Conservation (phyloP, 192 early-diverging fungal species). For the Coemansia sp. region DNA sequence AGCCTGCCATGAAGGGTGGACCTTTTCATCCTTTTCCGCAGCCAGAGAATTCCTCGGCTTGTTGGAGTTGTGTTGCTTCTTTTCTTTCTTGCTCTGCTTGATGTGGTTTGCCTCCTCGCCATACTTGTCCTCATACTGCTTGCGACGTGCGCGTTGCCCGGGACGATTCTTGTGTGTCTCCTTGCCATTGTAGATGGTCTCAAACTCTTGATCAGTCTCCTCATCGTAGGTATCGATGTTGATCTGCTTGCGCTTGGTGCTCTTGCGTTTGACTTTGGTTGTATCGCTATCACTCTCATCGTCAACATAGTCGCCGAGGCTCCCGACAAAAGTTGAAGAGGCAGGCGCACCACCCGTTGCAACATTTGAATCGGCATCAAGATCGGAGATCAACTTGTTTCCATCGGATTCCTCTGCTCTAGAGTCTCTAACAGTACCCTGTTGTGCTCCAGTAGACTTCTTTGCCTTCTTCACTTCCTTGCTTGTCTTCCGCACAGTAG, state of each 20-base stretch:
- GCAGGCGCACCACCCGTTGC: background rate
- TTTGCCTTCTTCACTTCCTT: background rate
- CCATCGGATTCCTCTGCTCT: background rate
- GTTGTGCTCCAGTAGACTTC: background rate
- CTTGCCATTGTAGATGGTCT: conserved; percentile 52
- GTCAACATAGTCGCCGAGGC: conserved; percentile 20
- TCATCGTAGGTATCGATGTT: conserved; percentile 33
- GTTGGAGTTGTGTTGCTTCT: conserved; percentile 17
- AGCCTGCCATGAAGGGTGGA: conserved; percentile 52
- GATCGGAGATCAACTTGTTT: conserved; percentile 23
- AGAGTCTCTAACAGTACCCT: background rate
- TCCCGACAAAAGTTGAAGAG: conserved; percentile 28
- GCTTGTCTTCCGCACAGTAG: background rate
- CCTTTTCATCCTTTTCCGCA: background rate
- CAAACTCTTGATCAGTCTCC: conserved; percentile 49
- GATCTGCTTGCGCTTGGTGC: conserved; percentile 18
- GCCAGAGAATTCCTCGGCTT: conserved; percentile 4
- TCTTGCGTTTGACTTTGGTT: conserved; percentile 12
- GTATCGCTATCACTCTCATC: conserved; percentile 12
- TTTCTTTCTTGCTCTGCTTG: conserved; percentile 52
- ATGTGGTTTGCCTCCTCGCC: conserved; percentile 62
- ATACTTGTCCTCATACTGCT: conserved; percentile 51
- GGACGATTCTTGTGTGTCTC: conserved; percentile 55
- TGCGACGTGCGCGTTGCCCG: conserved; percentile 56
- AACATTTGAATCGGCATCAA: conserved; percentile 3